A percentile compares a stretch with the other conserved stretches of the same genome.
Evolutionary conservation across 768 basidiomycete species (phyloP).

Genomic region (Tulasnella sp.): DNA sequence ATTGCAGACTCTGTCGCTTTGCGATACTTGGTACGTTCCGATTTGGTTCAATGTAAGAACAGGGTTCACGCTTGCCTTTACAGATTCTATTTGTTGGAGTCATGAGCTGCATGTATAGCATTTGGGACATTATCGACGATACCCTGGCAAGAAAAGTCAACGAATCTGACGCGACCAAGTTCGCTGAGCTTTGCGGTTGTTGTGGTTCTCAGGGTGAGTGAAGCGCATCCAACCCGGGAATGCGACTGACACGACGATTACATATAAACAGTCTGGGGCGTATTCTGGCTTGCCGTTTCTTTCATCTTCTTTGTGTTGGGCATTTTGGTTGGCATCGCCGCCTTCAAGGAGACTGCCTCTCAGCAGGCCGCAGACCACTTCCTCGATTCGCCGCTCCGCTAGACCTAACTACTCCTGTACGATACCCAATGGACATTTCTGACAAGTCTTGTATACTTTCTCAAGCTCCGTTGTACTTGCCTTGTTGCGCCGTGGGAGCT

Average conservation of each 20-base stretch:
- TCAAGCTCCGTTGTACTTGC: neutral
- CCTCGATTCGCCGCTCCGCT: slow-evolving; percentile 5
- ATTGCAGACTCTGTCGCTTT: slow-evolving; percentile 60
- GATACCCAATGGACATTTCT: neutral
- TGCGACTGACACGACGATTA: neutral
- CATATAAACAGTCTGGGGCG: slow-evolving; percentile 59
- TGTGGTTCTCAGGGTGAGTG: slow-evolving; percentile 61
- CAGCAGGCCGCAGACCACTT: slow-evolving; percentile 10
- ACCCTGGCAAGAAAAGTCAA: slow-evolving; percentile 73
- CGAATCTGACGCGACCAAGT: slow-evolving; percentile 74
- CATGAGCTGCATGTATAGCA: slow-evolving; percentile 77
- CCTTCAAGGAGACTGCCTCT: slow-evolving; percentile 54
- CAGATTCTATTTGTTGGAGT: slow-evolving; percentile 72
- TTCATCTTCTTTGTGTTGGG: slow-evolving; percentile 63
- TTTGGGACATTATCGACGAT: slow-evolving; percentile 84
- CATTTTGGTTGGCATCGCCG: slow-evolving; percentile 61
- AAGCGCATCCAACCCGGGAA: neutral
- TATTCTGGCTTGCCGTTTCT: slow-evolving; percentile 72
- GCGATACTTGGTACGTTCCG: slow-evolving; percentile 50
- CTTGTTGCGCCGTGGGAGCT: neutral
- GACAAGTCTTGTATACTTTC: neutral
- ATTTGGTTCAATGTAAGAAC: neutral
- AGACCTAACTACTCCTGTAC: neutral
- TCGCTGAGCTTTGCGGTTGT: slow-evolving; percentile 70
- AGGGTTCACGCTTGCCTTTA: neutral